Evolutionary conservation across 192 early-diverging fungal genomes (phyloP).

Genomic region (Gaertneriomyces semiglobifer): DNA sequence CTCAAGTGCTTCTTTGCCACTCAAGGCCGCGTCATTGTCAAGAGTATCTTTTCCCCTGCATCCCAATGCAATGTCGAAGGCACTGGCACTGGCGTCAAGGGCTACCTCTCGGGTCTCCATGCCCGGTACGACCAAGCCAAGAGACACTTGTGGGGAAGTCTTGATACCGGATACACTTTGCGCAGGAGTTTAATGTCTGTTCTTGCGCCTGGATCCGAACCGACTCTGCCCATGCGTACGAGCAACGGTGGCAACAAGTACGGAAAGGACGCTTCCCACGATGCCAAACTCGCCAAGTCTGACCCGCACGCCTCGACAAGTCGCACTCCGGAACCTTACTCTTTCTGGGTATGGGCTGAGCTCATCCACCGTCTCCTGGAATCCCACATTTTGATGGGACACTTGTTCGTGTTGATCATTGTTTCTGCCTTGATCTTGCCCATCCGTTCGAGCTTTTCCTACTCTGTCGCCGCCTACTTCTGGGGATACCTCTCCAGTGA

Average conservation of each 20-base stretch:
- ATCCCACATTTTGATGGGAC: conserved; percentile 50
- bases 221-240: conserved; percentile 26
- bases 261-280: conserved; percentile 28
- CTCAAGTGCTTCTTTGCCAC: conserved; percentile 76
- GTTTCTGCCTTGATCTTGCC: conserved; percentile 37
- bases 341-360: conserved; percentile 2
- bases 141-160: conserved; percentile 69
- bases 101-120: conserved; percentile 51
- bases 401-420: conserved; percentile 39
- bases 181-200: conserved; percentile 32
- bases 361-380: conserved; percentile 47
- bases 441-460: conserved; percentile 21
- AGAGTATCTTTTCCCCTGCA: conserved; percentile 69
- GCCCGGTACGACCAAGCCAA: conserved; percentile 69
- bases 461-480: conserved; percentile 24
- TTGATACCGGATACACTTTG: conserved; percentile 65
- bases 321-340: too few relatives aligned
- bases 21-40: conserved; percentile 59
- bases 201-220: conserved; percentile 29
- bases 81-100: conserved; percentile 48
- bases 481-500: conserved; percentile 26
- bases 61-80: conserved; percentile 60
- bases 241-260: conserved; percentile 26
- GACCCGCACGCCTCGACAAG: not conserved
- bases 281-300: conserved; percentile 11